A percentile compares a stretch with the other conserved stretches of the same genome.
Conservation (phyloP, 306 rosid genomes). For the Herpetospermum pedunculosum region DNA sequence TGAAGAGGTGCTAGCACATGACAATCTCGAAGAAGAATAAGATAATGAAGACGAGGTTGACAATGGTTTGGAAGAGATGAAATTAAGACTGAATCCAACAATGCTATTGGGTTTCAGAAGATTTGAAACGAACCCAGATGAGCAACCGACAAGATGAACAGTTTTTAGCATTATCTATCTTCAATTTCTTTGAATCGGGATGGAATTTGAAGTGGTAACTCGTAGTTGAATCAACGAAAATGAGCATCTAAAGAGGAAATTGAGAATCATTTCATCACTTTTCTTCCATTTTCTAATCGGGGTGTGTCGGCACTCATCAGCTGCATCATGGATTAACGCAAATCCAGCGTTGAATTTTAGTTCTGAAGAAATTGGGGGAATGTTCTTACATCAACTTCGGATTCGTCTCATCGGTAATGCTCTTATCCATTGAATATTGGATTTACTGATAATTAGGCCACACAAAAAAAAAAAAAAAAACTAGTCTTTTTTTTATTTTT, state of each 20-base stretch:
- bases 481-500: no score
- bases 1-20: not conserved
- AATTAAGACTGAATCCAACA: conserved; percentile 25
- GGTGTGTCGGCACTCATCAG: not conserved
- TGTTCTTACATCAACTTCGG: not conserved
- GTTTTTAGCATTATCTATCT: conserved; percentile 43
- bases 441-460: not conserved
- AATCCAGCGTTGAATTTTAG: not conserved
- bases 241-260: not conserved
- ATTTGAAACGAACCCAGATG: conserved; percentile 35
- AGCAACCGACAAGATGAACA: conserved; percentile 39
- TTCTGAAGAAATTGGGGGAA: not conserved
- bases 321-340: not conserved
- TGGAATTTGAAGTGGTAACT: not conserved
- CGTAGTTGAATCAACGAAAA: not conserved
- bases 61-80: conserved; percentile 22
- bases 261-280: not conserved
- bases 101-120: conserved; percentile 27
- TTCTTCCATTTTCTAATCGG: not conserved
- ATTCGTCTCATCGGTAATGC: not conserved
- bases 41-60: conserved; percentile 12
- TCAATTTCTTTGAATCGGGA: not conserved
- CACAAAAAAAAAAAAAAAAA: no score
- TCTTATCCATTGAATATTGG: not conserved
- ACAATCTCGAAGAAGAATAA: conserved; percentile 13